Base-by-base conservation (phyloP, 129 eudicot species). In the Arctium lappa region DNA sequence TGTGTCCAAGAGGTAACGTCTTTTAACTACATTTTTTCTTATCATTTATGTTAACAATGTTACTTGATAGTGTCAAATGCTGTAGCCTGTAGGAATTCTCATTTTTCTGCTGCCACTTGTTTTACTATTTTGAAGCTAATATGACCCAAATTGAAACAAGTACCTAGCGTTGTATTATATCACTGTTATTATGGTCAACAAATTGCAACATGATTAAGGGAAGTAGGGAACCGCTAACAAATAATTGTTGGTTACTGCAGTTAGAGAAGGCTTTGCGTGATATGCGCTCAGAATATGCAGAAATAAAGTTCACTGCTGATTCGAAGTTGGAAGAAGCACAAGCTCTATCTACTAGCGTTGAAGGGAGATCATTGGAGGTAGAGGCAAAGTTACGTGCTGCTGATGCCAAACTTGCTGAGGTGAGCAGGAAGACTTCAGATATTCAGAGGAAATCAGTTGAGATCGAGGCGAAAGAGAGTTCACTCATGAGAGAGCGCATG, bases 381-480 rank as follows among this genome's bases (percentile, higher is more conserved):
- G 99, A 96, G 77, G 89, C 92, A 31, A 96, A 90, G 68, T 53
- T 93, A 72, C 98, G 88, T 82, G 92, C 95, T 34, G 97, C 92
- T 87, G 99, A 96, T 86, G 99, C 98, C 42, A 96, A 91, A 83
- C 97, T 88, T 82, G 99, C 97, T 75, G 99, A 93, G 88, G 95
- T 89, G 79, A 96, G 92, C 90, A 89, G 99, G 86, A 93, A 92
- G 91, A 84, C 90, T 78, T 90, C 98, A 80, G 98, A 96, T 62
- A 76, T 96, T 48, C 97, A 91, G 74, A 93, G 98, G 83, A 96
- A 88, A 83, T 73, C 85, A 39, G 87, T 84, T 76, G 97, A 93
- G 72, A 44, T 93, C 73, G 95, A 91, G 70, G 92, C 86, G 48
- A 92, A 88, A 93, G 99, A 96, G 80, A 89, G 81, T 81, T 84